phyloP scores from a whole-genome alignment of 805 yeast species.

The Naumovozyma castellii region DNA sequence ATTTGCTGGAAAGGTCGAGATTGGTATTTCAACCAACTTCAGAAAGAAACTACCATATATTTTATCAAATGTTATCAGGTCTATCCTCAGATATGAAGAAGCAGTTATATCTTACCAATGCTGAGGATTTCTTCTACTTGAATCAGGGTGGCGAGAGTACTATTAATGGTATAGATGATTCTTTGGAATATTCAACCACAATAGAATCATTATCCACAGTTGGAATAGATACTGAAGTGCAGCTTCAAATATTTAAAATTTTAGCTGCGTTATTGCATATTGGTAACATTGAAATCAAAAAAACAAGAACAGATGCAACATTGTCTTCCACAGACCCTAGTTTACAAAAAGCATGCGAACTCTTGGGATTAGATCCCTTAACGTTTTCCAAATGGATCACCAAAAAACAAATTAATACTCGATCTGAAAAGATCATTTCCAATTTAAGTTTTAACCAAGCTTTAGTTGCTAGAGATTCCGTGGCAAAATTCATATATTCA shows the following conservation, averaged over 20 bases:
- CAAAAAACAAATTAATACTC: conserved; percentile 85
- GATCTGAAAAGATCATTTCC: conserved; percentile 84
- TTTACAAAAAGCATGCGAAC: conserved; percentile 70
- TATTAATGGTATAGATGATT: conserved; percentile 79
- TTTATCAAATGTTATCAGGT: conserved; percentile 82
- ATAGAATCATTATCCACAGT: conserved; percentile 66
- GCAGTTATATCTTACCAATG: conserved; percentile 49
- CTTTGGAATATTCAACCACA: conserved; percentile 65
- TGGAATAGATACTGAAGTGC: conserved; percentile 56
- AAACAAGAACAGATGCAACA: conserved; percentile 76
- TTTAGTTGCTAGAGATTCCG: conserved; percentile 86
- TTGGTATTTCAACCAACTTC: conserved; percentile 81
- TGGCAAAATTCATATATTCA: conserved; percentile 86
- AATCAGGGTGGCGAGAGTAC: conserved; percentile 75
- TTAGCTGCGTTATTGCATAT: conserved; percentile 85
- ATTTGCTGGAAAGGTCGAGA: conserved; percentile 85
- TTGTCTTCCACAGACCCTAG: conserved; percentile 68
- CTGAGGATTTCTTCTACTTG: conserved; percentile 67
- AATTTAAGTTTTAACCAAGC: conserved; percentile 80
- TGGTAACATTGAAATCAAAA: conserved; percentile 83
- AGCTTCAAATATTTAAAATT: conserved; percentile 61
- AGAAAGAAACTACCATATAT: conserved; percentile 92
- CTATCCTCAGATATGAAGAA: conserved; percentile 42
- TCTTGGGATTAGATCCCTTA: conserved; percentile 69
- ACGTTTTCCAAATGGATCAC: conserved; percentile 83